These are phyloP conservation scores for Didymellaceae sp. DNA, from an alignment of 2,329 filamentous ascomycete species.

Conservation along the genomic window DNA sequence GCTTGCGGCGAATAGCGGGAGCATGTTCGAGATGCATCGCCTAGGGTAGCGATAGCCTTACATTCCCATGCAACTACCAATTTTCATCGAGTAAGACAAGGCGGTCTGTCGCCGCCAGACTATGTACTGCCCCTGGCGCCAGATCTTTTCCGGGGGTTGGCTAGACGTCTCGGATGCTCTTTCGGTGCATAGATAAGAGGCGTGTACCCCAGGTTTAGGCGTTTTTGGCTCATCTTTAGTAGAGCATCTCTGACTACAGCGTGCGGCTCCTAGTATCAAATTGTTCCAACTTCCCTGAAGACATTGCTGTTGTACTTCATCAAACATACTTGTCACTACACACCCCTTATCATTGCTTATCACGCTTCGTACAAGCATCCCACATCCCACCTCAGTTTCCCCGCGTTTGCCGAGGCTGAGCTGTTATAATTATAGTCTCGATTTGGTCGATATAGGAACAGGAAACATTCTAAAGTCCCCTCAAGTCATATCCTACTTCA, in stretches of 20 bases:
- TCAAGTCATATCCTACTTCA: not conserved
- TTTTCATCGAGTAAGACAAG: constrained; percentile 44
- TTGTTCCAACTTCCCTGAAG: not conserved
- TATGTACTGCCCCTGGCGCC: constrained; percentile 24
- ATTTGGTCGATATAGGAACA: not conserved
- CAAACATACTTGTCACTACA: constrained; percentile 21
- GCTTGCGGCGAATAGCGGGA: constrained; percentile 23
- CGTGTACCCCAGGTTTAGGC: constrained; percentile 46
- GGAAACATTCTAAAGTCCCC: not conserved
- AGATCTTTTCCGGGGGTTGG: constrained; percentile 25
- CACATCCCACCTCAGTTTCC: constrained; percentile 24
- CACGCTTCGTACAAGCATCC: constrained; percentile 28
- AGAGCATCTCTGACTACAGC: not conserved
- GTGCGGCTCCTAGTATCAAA: not conserved
- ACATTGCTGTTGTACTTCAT: constrained; percentile 19
- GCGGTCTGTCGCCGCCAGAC: constrained; percentile 23
- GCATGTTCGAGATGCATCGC: constrained; percentile 23
- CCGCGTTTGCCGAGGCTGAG: constrained; percentile 33
- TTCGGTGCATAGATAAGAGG: constrained; percentile 41
- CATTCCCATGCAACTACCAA: constrained; percentile 33
- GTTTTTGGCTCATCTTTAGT: constrained; percentile 19
- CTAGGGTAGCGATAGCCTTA: constrained; percentile 40
- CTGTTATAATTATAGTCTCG: constrained; percentile 1
- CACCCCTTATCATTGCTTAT: constrained; percentile 46
- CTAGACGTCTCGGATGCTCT: constrained; percentile 21